Base-by-base conservation (phyloP, 495 filamentous ascomycete genomes). In the Hypoxylon perforatum region DNA sequence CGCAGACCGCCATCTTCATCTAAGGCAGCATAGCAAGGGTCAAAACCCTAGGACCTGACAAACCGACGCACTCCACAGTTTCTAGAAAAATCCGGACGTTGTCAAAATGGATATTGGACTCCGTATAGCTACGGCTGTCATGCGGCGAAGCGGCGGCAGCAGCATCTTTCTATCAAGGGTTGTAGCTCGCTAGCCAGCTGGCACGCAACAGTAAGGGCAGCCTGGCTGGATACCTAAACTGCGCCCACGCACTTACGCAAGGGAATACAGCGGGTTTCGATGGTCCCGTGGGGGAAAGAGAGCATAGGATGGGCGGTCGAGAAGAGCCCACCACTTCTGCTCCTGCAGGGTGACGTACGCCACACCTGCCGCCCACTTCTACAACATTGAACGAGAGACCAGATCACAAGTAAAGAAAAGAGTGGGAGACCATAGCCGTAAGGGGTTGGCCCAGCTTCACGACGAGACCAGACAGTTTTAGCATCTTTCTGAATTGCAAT, bases 321-420 rank as follows among this genome's bases (percentile, higher is more conserved):
- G 25, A 62, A 33, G 18, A 47, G 52, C 12, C 35, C 53, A 25
- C 49, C 49, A 60, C 19, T 55, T 50, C 57, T 67, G 63, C 18
- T 55, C 47, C 50, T 66, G 63, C 57, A 61, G 15, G 28, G 51
- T 67, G 63, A 67, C 63, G 63, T 61, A 53, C 46, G 8, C n/a
- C n/a, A n/a, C 30, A 56, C 22, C 28, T 48, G 33, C 39, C 42
- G 44, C 51, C 46, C 49, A 57, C 36, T 47, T 41, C 39, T 61
- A 38, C 25, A 19, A 15, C 38, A 23, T n/a, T 57, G 39, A 61
- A 46, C 52, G 19, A 28, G 22, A 44, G 55, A 46, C 41, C 23
- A 46, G 50, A 59, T 35, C 35, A 30, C 14, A 12, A 7, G 14
- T 11, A 11, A n/a, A 11, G 2, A 28, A n/a, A n/a, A 28, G 3